A percentile compares a stretch with the other conserved stretches of the same genome.
Conservation (phyloP, 495 filamentous ascomycete species). For the Penicilliopsis zonata region DNA sequence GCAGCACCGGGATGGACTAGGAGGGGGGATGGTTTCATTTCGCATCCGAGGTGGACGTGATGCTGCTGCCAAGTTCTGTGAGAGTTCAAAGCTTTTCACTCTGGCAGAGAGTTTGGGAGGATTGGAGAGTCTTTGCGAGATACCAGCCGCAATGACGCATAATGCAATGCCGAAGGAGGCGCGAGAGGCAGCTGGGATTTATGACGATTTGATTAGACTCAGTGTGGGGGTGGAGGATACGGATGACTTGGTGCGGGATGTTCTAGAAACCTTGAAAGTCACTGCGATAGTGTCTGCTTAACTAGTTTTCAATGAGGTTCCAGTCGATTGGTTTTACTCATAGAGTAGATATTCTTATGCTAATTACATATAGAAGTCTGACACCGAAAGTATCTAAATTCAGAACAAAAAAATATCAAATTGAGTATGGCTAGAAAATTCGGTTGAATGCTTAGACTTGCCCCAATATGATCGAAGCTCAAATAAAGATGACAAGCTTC, state of each 20-base stretch:
- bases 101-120: slow-evolving; percentile 89
- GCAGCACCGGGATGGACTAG: slow-evolving; percentile 91
- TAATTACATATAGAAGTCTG: too few relatives aligned
- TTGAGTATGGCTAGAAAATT: too few relatives aligned
- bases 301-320: too few relatives aligned
- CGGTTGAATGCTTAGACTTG: too few relatives aligned
- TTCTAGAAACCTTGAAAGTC: slow-evolving; percentile 72
- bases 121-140: slow-evolving; percentile 83
- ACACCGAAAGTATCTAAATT: too few relatives aligned
- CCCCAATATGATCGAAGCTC: too few relatives aligned
- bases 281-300: too few relatives aligned
- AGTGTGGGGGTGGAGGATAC: slow-evolving; percentile 92
- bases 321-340: too few relatives aligned
- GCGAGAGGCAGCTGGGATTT: slow-evolving; percentile 85
- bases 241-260: slow-evolving; percentile 70
- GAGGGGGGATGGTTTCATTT: slow-evolving; percentile 96
- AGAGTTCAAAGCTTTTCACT: slow-evolving; percentile 78
- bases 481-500: too few relatives aligned
- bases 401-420: too few relatives aligned
- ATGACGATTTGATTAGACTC: slow-evolving; percentile 86
- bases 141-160: slow-evolving; percentile 93
- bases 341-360: too few relatives aligned
- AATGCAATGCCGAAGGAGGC: slow-evolving; percentile 83
- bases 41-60: slow-evolving; percentile 75
- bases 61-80: slow-evolving; percentile 86